A percentile compares a stretch with the other conserved stretches of the same genome.
phyloP scores from a whole-genome alignment of 352 stramenopile species.

The Elongisporangium senticosum region DNA sequence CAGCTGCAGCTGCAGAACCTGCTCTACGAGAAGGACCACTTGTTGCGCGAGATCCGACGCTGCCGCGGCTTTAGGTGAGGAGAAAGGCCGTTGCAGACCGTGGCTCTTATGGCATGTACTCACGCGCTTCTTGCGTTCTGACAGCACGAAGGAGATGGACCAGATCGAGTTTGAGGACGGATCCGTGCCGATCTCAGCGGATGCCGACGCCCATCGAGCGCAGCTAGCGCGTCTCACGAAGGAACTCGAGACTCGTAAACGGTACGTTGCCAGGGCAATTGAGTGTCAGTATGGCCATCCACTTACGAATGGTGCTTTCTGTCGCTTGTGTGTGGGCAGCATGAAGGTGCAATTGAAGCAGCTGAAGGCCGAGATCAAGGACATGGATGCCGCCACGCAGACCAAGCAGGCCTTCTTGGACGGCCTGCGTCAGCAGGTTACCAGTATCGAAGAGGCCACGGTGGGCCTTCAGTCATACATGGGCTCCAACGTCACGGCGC shows the following conservation, averaged over 20 bases:
- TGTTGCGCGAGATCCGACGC: constrained; percentile 70
- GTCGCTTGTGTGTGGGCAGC: constrained; percentile 10
- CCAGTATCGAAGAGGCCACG: constrained; percentile 51
- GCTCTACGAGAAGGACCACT: constrained; percentile 80
- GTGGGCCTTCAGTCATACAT: constrained; percentile 60
- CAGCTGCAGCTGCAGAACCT: constrained; percentile 79
- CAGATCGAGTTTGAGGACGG: constrained; percentile 64
- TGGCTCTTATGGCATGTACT: neutral
- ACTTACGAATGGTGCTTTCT: no score
- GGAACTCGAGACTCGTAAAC: constrained; percentile 56
- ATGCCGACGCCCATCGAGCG: constrained; percentile 43
- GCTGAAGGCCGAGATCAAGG: constrained; percentile 52
- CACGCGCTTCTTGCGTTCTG: neutral
- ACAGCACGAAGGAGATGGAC: constrained; percentile 72
- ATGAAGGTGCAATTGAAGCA: constrained; percentile 57
- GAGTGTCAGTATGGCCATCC: neutral
- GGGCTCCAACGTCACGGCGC: constrained; percentile 32
- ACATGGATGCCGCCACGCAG: constrained; percentile 44
- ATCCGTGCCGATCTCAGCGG: constrained; percentile 45
- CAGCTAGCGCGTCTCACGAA: constrained; percentile 66
- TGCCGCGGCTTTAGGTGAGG: constrained; percentile 52
- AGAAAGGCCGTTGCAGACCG: neutral
- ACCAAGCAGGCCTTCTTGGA: constrained; percentile 61
- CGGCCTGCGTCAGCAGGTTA: constrained; percentile 39
- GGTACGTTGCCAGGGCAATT: constrained; percentile 15